Conservation (phyloP, 306 rosid species). For the Vigna trinervia region DNA sequence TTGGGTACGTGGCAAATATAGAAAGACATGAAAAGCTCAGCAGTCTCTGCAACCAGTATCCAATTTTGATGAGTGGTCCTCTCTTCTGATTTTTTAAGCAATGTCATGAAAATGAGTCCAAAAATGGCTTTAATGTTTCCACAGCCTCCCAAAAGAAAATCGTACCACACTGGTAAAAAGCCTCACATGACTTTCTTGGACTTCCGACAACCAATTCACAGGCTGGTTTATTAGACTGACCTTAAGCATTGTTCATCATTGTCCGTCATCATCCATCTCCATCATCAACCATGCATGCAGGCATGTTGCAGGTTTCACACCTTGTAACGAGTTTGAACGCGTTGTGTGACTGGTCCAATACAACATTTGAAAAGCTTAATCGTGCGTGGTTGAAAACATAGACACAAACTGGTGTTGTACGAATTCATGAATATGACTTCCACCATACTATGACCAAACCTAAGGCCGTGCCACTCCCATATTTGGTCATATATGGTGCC, state of each 20-base stretch:
- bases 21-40: slow-evolving; percentile 51
- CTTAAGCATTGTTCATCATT: not conserved
- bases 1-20: slow-evolving; percentile 47
- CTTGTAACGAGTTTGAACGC: not conserved
- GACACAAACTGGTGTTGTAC: slow-evolving; percentile 52
- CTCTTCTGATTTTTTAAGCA: slow-evolving; percentile 18
- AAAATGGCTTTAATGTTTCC: slow-evolving; percentile 43
- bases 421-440: slow-evolving; percentile 41
- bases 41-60: slow-evolving; percentile 45
- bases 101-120: slow-evolving; percentile 43
- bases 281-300: slow-evolving; percentile 26
- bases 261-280: not conserved
- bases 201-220: slow-evolving; percentile 27
- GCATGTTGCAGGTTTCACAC: slow-evolving; percentile 24
- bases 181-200: slow-evolving; percentile 44
- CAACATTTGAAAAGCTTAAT: slow-evolving; percentile 31
- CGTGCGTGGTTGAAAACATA: slow-evolving; percentile 22
- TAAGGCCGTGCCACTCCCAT: slow-evolving; percentile 25
- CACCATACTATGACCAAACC: slow-evolving; percentile 34
- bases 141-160: slow-evolving; percentile 23
- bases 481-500: slow-evolving; percentile 24
- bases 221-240: slow-evolving; percentile 30
- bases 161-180: slow-evolving; percentile 38
- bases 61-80: slow-evolving; percentile 61
- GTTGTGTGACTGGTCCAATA: slow-evolving; percentile 42